phyloP scores from a whole-genome alignment of 163 green algal species.

The Scenedesmus sp. region DNA sequence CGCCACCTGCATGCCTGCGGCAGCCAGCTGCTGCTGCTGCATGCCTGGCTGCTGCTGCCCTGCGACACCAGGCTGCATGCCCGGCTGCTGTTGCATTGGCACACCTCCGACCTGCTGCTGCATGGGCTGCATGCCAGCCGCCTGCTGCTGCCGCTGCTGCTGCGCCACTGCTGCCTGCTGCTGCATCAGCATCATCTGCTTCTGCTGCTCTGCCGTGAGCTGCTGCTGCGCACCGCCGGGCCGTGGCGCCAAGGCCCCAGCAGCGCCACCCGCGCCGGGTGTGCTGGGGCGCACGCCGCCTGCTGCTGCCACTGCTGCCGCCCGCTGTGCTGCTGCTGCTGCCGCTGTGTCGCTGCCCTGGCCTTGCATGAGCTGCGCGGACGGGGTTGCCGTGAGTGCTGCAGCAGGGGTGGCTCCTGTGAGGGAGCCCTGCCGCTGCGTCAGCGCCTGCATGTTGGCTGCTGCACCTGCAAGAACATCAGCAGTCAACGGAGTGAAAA shows the following conservation, averaged over 20 bases:
- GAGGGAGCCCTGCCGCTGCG: conserved; percentile 15
- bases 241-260: neutral
- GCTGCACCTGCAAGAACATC: neutral
- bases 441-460: conserved; percentile 7
- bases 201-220: conserved; percentile 47
- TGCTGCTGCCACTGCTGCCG: conserved; percentile 32
- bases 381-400: neutral
- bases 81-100: neutral
- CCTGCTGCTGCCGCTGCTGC: conserved; percentile 43
- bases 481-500: neutral
- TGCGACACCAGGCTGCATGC: neutral
- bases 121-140: neutral
- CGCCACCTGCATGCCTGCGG: conserved; percentile 43
- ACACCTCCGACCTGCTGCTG: conserved; percentile 28
- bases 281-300: neutral
- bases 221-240: neutral
- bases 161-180: conserved; percentile 19
- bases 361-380: conserved; percentile 27
- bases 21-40: conserved; percentile 40
- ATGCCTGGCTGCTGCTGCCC: conserved; percentile 25
- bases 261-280: neutral
- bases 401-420: neutral
- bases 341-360: neutral
- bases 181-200: conserved; percentile 35
- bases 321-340: conserved; percentile 29